Conservation (phyloP, 2,329 filamentous ascomycete genomes). For the Aphanocladium album region DNA sequence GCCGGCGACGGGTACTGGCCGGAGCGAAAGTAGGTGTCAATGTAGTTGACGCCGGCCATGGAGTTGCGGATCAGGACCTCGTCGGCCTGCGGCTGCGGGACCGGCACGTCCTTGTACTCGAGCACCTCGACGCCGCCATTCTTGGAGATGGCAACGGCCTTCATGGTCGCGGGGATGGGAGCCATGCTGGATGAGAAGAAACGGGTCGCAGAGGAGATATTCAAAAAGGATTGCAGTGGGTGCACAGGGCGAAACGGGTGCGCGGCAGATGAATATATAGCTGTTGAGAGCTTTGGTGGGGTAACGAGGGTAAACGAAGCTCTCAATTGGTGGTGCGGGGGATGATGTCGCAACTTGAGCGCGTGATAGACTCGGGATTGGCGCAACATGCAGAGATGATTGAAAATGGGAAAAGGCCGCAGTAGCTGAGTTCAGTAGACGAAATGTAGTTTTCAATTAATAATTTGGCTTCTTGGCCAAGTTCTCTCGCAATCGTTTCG, state of each 20-base stretch:
- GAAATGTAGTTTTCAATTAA: background rate
- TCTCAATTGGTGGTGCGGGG: constrained; percentile 1
- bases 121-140: constrained; percentile 65
- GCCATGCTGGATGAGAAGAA: constrained; percentile 47
- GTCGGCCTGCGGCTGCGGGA: constrained; percentile 58
- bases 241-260: background rate
- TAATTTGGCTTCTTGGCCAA: background rate
- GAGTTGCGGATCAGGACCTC: constrained; percentile 78
- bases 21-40: constrained; percentile 85
- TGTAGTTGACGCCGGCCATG: constrained; percentile 78
- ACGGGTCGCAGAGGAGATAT: background rate
- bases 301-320: background rate
- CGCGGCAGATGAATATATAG: background rate
- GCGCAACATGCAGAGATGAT: background rate
- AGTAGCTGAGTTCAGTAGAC: too few species aligned
- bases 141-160: constrained; percentile 60
- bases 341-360: background rate
- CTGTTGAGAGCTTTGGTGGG: background rate
- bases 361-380: background rate
- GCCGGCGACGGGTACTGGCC: constrained; percentile 67
- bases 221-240: background rate
- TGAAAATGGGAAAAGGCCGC: background rate
- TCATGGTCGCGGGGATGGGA: constrained; percentile 66
- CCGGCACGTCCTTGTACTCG: constrained; percentile 62
- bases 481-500: background rate